Evolutionary conservation across 106 monocot genomes (phyloP).

Genomic region (Dioscorea dumetorum): DNA sequence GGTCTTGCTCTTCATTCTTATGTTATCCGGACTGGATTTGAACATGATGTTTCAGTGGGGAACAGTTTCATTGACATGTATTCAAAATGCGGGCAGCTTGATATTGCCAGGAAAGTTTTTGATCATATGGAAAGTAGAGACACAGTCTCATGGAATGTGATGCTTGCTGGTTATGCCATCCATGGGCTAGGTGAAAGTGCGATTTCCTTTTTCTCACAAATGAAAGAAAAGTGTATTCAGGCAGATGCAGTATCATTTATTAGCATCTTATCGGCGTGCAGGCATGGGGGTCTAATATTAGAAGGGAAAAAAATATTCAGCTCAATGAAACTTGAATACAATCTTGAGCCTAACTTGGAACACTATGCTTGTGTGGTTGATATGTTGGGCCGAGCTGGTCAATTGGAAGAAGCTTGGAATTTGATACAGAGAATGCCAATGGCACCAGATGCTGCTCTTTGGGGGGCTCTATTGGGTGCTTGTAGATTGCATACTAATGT

Average conservation of each 20-base stretch:
- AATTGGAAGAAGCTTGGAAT: conserved; percentile 40
- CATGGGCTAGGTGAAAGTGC: conserved; percentile 49
- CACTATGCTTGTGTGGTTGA: conserved; percentile 72
- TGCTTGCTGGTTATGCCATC: conserved; percentile 60
- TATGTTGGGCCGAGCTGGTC: conserved; percentile 52
- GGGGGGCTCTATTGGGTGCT: conserved; percentile 57
- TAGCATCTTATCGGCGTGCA: conserved; percentile 63
- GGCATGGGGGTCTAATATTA: conserved; percentile 60
- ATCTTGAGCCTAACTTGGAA: conserved; percentile 29
- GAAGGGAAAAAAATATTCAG: conserved; percentile 54
- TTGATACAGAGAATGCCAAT: conserved; percentile 39
- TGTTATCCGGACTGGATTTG: conserved; percentile 41
- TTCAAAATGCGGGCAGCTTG: conserved; percentile 67
- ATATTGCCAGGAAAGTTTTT: conserved; percentile 43
- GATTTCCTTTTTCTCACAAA: conserved; percentile 38
- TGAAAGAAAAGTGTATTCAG: conserved; percentile 22
- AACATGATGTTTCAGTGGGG: conserved; percentile 28
- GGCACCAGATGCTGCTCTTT: conserved; percentile 32
- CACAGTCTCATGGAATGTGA: conserved; percentile 52
- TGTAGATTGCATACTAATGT: conserved; percentile 53
- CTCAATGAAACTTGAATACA: conserved; percentile 28
- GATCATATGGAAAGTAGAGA: conserved; percentile 47
- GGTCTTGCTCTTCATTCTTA: conserved; percentile 62
- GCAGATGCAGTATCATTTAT: conserved; percentile 48
- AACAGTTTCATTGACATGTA: conserved; percentile 86